phyloP scores from a whole-genome alignment of 345 rosid species.

The Eucalyptus guilfoylei region DNA sequence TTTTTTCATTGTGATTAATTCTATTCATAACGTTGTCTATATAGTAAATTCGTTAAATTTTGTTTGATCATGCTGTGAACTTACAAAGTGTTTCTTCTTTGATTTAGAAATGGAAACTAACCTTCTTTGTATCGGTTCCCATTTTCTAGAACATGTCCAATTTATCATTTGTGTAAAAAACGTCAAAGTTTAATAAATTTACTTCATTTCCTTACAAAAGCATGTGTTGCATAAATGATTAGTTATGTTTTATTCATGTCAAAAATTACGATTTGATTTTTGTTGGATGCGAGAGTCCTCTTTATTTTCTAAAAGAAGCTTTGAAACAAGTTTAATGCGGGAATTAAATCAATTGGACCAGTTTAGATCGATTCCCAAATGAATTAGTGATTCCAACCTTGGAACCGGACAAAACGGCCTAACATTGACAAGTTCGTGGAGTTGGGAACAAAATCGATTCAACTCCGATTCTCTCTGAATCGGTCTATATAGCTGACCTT shows the following conservation, averaged over 20 bases:
- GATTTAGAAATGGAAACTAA: rapidly evolving
- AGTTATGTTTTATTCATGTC: background rate
- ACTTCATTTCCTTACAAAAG: background rate
- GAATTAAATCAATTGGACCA: background rate
- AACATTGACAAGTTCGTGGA: rapidly evolving
- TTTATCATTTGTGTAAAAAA: background rate
- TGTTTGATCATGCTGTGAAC: background rate
- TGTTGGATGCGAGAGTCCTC: background rate
- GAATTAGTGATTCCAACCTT: background rate
- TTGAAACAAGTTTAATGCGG: rapidly evolving
- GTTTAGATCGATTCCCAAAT: rapidly evolving
- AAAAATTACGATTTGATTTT: background rate
- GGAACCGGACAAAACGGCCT: rapidly evolving
- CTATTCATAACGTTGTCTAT: rapidly evolving
- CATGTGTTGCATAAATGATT: background rate
- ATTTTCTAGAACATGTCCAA: background rate
- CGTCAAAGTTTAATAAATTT: background rate
- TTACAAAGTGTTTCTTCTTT: rapidly evolving
- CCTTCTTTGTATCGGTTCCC: rapidly evolving
- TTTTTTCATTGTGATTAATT: too few relatives aligned
- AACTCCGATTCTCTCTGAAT: rapidly evolving
- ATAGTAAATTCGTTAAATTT: rapidly evolving
- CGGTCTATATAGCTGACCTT: rapidly evolving
- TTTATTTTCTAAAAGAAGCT: background rate
- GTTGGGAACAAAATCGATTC: rapidly evolving